Evolutionary conservation across 176 grass and related monocot species (phyloP).

Genomic region (Aegilops speltoides): DNA sequence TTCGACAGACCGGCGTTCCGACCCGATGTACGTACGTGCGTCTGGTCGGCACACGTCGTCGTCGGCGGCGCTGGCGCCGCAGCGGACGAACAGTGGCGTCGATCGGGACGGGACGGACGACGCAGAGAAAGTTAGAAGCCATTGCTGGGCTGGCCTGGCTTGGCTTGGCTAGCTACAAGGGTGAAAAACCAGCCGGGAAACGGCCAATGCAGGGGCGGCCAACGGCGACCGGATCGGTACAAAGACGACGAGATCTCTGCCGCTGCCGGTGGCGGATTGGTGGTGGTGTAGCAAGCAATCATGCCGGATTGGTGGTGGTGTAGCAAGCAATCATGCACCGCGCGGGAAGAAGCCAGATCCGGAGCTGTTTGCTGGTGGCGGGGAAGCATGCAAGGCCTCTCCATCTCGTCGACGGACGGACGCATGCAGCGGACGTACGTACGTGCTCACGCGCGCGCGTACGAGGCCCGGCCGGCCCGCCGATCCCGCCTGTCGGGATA

Average conservation of each 20-base stretch:
- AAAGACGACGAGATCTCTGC: constrained; percentile 16
- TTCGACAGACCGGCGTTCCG: neutral
- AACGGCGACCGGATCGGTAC: neutral
- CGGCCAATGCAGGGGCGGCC: neutral
- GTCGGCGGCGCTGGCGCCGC: too few relatives aligned
- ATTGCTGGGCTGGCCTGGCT: neutral
- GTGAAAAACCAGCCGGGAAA: constrained; percentile 2
- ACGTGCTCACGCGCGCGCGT: neutral
- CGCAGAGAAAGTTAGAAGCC: neutral
- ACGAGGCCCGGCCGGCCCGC: neutral
- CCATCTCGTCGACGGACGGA: neutral
- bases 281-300: too few relatives aligned
- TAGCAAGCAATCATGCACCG: too few relatives aligned
- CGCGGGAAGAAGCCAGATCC: too few relatives aligned
- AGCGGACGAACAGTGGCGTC: neutral
- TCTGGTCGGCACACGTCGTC: too few relatives aligned
- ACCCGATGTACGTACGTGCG: too few relatives aligned
- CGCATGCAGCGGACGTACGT: neutral
- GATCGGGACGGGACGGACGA: neutral
- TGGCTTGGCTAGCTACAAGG: neutral
- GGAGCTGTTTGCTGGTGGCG: too few relatives aligned
- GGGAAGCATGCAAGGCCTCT: too few relatives aligned
- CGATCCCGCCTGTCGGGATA: neutral
- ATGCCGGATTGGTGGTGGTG: neutral
- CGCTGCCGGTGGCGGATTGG: neutral